Evolutionary conservation across 2,329 filamentous ascomycete species (phyloP), one percentile per base, ranked within the genome.

Genomic region (Hymenoscyphus occultus): DNA sequence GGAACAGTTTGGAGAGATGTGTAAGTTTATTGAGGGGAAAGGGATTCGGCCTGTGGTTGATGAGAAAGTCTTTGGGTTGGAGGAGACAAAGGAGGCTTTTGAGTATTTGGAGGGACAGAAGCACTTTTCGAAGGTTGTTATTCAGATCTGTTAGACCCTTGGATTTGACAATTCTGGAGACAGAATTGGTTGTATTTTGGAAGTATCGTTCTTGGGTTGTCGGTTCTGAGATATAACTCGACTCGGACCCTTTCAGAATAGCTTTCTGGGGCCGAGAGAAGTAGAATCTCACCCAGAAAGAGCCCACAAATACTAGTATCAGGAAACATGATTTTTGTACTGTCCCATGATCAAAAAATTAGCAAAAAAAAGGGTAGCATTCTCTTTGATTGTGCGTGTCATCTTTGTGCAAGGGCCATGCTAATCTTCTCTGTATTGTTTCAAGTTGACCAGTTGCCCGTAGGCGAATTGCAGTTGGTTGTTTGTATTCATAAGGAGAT

Each of bases 31-130:
- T 64, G 82, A 84, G 68, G 80, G 76, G 59, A 79, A 80, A 3
- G 74, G 77, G 31, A 79, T 79, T 39, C 75, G 76, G 63, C 82
- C 83, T 2, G 76, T 84, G 1, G 72, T 85, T 39, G 82, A 84
- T 71, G 65, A 73, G 9, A 78, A 76, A 66, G 69, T 77, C 7
- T 84, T 84, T 65, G 73, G 67, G 12, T 70, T 84, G 39, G 80
- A 82, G 19, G 72, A 83, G 64, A 57, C 77, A 2, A 79, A 77
- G 72, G 79, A 82, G 60, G 82, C 81, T 0, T 83, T 81, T 70
- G 75, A 83, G 64, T 81, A 83, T 65, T 78, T 81, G 78, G 82
- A 77, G 78, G 79, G 77, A 45, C 78, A 81, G 70, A 83, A 81
- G 67, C 81, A 83, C 70, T 78, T 83, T 67, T 81, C 81, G 54